Base-by-base conservation (phyloP, 345 rosid genomes). In the Erucastrum elatum region DNA sequence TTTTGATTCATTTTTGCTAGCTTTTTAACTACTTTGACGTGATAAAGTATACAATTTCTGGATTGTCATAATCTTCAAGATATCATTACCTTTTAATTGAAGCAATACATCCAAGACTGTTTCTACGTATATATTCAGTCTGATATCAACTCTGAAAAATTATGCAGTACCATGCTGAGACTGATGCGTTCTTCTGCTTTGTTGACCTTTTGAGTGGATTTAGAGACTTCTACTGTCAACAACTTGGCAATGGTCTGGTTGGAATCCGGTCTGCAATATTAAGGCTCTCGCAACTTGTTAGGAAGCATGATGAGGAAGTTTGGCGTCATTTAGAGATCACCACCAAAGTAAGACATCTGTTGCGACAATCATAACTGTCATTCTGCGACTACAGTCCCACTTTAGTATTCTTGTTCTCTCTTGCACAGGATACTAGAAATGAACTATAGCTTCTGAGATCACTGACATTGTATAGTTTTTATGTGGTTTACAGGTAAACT, bases 321-420 rank as follows among this genome's bases (percentile, higher is more conserved):
- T 95, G 99, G 98, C 99, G 99, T 62, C 99, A 95, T 86, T 89
- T 95, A 79, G 99, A 94, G 86, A 74, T 94, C 84, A 89, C 97
- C 75, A 91, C 98, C 34, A 90, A 92, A 85, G 98, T 91, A 90
- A 84, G 87, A 82, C 51, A 6, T 55, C 35, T 66, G 64, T 25
- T 64, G 11, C 33, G 64, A 49, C 53, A 64, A 31, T 17, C 10
- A 55, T 55, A 25, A 15, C 8, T 59, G 64, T 26, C 39, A 63
- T 51, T 62, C 41, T 31, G 13, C 46, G 21, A 25, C 37, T 34
- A 6, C 8, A 33, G 58, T 63, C 6, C 13, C 35, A 33, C 41
- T 29, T 51, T 44, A 68, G 17, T 46, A 68, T 31, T 61, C 37
- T 12, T 67, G 60, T 39, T 58, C 44, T 56, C 58, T 39, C 5